These are phyloP conservation scores for Multifurca ochricompacta DNA, from an alignment of 768 basidiomycete species.

Conservation along the genomic window DNA sequence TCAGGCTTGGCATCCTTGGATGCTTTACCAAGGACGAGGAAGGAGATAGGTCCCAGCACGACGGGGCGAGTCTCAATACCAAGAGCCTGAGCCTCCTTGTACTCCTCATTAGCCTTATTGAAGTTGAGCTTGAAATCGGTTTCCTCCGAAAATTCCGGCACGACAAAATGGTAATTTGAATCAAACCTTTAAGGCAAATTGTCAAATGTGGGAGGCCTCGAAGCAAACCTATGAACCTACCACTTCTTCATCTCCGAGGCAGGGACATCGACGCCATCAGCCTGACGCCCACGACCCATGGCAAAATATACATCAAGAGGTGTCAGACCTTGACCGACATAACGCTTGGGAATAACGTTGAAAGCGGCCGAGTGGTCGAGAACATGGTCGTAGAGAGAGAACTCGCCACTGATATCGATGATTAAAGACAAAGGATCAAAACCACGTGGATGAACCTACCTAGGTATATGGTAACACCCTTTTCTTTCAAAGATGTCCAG, in stretches of 20 bases:
- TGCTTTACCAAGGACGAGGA: slow-evolving; percentile 89
- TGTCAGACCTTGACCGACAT: slow-evolving; percentile 77
- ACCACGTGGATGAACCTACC: slow-evolving; percentile 41
- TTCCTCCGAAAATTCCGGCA: slow-evolving; percentile 86
- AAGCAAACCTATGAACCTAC: slow-evolving; percentile 37
- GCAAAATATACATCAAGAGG: slow-evolving; percentile 95
- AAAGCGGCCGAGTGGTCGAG: slow-evolving; percentile 94
- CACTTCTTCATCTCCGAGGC: slow-evolving; percentile 99
- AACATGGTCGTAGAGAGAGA: slow-evolving; percentile 97
- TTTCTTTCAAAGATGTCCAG: slow-evolving; percentile 80
- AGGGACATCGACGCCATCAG: slow-evolving; percentile 89
- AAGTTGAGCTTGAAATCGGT: slow-evolving; percentile 91
- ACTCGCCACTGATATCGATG: slow-evolving; percentile 69
- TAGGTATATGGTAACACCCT: slow-evolving; percentile 86
- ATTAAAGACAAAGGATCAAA: slow-evolving; percentile 18
- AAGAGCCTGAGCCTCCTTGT: slow-evolving; percentile 85
- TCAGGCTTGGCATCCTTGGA: slow-evolving; percentile 72
- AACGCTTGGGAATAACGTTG: slow-evolving; percentile 95
- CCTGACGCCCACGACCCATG: slow-evolving; percentile 97
- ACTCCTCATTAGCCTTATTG: slow-evolving; percentile 94
- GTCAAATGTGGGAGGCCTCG: not conserved
- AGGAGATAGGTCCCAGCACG: slow-evolving; percentile 90
- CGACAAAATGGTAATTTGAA: slow-evolving; percentile 98
- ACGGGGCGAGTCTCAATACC: slow-evolving; percentile 93
- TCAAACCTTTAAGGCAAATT: slow-evolving; percentile 62